A percentile compares a stretch with the other conserved stretches of the same genome.
These are phyloP conservation scores for Nicotiana sylvestris DNA, from an alignment of 257 asterid genomes.

Conservation along the genomic window DNA sequence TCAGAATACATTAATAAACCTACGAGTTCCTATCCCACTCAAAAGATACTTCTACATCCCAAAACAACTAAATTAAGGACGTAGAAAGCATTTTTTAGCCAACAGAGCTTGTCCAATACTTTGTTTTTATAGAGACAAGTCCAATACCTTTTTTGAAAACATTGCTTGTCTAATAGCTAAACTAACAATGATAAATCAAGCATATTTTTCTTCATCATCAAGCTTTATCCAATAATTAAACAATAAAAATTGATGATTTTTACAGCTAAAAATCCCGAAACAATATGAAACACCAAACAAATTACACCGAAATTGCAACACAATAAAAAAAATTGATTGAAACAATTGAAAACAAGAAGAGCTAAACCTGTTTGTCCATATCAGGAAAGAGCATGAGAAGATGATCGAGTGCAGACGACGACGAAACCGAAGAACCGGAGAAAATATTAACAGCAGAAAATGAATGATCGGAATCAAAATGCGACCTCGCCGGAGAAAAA, in stretches of 20 bases:
- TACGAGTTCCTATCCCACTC: neutral
- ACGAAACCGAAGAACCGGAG: constrained; percentile 4
- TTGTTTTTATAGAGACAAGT: neutral
- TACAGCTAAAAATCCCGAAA: neutral
- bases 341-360: neutral
- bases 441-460: constrained; percentile 14
- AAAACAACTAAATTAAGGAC: neutral
- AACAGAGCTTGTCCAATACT: neutral
- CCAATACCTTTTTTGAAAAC: neutral
- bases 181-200: neutral
- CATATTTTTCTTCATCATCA: neutral
- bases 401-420: constrained; percentile 49
- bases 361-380: constrained; percentile 79
- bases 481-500: constrained; percentile 59
- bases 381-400: constrained; percentile 67
- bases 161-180: neutral
- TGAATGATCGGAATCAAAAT: neutral
- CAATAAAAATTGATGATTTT: neutral
- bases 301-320: no score
- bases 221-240: neutral
- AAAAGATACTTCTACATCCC: neutral
- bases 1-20: neutral
- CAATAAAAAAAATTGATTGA: neutral
- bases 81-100: neutral
- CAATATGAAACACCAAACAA: neutral